Evolutionary conservation across 2,329 filamentous ascomycete genomes (phyloP), one percentile per base, ranked within the genome.

Genomic region (Alternaria arbusti): DNA sequence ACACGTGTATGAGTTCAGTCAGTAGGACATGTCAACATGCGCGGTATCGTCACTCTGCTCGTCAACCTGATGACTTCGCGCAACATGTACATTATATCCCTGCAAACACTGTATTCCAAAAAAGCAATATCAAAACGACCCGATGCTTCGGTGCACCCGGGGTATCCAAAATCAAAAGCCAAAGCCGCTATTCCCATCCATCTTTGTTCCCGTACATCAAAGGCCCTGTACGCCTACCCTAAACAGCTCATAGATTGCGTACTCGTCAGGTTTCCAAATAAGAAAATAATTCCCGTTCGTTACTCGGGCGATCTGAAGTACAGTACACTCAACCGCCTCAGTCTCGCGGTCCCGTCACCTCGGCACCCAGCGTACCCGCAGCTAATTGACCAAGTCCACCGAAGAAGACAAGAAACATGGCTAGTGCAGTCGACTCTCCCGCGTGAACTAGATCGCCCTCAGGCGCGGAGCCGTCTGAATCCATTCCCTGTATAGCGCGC

Each of bases 381-480:
- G 73, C 75, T 28, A 78, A 49, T 57, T 76, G 70, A 2, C 79
- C 79, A 23, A 80, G 56, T 7, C 79, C 79, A 11, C 78, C 79
- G 3, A 75, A 40, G 28, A 80, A 74, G 7, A 71, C 63, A 30
- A 81, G 63, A 45, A 76, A 78, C 40, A 80, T 59, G 3, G 76
- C 74, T 54, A 81, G 59, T 7, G 73, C 79, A 10, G 78, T 79
- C 9, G 75, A 74, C 62, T 81, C 79, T 10, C 75, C 74, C 13
- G 76, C 77, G 7, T 73, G 70, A 2, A 73, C 69, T 13, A 79
- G 25, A 52, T 78, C 76, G 15, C 74, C 71, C 8, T 67, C 65
- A 2, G 60, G 49, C 7, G 54, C 54, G 4, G 69, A 68, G n/a
- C 78, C 78, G 54, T 80, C 76, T 1, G 68, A 64, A 22, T 78